Evolutionary conservation across 1,284 basidiomycete species (phyloP).

Genomic region (Hymenochaete sp.): DNA sequence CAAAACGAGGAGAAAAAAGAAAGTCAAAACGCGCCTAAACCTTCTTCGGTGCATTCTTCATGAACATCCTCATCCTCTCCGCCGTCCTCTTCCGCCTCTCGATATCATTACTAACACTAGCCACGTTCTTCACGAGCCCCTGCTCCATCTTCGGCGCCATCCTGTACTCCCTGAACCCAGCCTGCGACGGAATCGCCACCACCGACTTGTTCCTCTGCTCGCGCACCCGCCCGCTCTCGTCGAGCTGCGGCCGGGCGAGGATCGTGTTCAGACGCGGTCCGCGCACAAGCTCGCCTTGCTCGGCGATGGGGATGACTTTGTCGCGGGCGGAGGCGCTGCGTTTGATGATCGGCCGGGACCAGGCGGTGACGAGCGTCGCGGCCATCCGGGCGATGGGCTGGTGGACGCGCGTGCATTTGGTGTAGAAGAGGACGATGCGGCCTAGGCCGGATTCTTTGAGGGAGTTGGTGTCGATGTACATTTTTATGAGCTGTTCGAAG

Average conservation of each 20-base stretch:
- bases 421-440: conserved; percentile 93
- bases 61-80: conserved; percentile 55
- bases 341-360: conserved; percentile 94
- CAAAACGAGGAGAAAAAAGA: neutral
- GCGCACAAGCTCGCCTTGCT: too few species aligned
- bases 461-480: conserved; percentile 88
- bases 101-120: conserved; percentile 59
- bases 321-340: conserved; percentile 81
- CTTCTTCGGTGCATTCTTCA: conserved; percentile 29
- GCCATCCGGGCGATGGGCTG: conserved; percentile 76
- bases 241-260: conserved; percentile 57
- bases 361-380: conserved; percentile 75
- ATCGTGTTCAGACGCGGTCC: conserved; percentile 61
- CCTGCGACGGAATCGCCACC: conserved; percentile 62
- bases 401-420: conserved; percentile 84
- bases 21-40: neutral
- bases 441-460: conserved; percentile 91
- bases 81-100: conserved; percentile 63
- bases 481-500: conserved; percentile 76
- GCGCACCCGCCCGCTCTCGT: conserved; percentile 56
- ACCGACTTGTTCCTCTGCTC: too few species aligned
- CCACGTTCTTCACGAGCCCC: conserved; percentile 38
- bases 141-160: conserved; percentile 56
- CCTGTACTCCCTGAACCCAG: conserved; percentile 62
- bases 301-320: conserved; percentile 51